phyloP scores from a whole-genome alignment of 225 moss, liverwort and hornwort species.

The Anthoceros angustus region DNA sequence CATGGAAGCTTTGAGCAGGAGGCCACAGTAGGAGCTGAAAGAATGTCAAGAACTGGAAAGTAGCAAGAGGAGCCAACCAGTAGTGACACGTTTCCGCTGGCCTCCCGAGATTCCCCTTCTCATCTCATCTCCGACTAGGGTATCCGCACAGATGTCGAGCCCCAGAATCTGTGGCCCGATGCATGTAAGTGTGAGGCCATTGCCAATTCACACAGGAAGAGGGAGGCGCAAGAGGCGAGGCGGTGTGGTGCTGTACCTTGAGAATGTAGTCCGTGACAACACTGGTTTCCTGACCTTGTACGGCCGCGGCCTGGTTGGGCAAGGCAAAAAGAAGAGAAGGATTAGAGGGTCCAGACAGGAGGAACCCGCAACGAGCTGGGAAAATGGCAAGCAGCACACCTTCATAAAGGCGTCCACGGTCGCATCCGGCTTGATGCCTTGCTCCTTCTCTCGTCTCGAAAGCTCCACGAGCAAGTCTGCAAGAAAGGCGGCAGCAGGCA shows the following conservation, averaged over 20 bases:
- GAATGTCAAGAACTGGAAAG: neutral
- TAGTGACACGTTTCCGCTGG: constrained; percentile 34
- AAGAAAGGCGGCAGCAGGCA: neutral
- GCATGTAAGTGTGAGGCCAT: neutral
- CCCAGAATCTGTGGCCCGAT: constrained; percentile 17
- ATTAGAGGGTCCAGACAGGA: neutral
- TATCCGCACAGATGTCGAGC: constrained; percentile 34
- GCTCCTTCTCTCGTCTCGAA: constrained; percentile 36
- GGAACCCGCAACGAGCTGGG: neutral
- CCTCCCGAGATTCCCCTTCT: constrained; percentile 31
- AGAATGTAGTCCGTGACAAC: constrained; percentile 76
- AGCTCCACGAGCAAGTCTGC: constrained; percentile 47
- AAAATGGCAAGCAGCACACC: constrained; percentile 10
- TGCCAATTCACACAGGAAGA: neutral
- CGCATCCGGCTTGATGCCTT: constrained; percentile 44
- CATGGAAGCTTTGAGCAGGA: neutral
- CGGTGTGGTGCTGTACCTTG: constrained; percentile 28
- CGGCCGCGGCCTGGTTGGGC: constrained; percentile 38
- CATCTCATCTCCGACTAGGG: constrained; percentile 36
- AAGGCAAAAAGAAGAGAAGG: neutral
- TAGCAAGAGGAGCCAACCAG: constrained; percentile 11
- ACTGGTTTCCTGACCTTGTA: constrained; percentile 73
- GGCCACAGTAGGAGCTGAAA: neutral
- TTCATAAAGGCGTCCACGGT: constrained; percentile 53
- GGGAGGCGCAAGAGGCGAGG: neutral